A percentile compares a stretch with the other conserved stretches of the same genome.
Evolutionary conservation across 2,329 filamentous ascomycete species (phyloP).

Genomic region (Teratosphaeria gauchensis): DNA sequence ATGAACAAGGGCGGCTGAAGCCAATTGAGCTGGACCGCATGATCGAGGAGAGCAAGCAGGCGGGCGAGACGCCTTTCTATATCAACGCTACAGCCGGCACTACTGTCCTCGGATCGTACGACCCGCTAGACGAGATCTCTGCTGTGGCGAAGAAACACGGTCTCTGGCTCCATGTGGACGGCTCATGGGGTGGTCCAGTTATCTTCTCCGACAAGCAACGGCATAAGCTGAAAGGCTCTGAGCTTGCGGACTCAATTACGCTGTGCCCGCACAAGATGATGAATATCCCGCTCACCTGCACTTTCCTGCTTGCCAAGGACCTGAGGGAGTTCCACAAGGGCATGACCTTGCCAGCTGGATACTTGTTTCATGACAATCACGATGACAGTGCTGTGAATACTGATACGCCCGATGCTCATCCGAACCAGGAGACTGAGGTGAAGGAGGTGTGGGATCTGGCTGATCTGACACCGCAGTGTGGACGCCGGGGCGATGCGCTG

Average conservation of each 20-base stretch:
- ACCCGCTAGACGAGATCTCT: conserved; percentile 63
- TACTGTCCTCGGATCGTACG: conserved; percentile 83
- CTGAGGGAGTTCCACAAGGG: conserved; percentile 67
- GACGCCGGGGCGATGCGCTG: conserved; percentile 71
- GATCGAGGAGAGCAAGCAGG: conserved; percentile 50
- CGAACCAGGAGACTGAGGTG: conserved; percentile 23
- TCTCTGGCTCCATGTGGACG: conserved; percentile 91
- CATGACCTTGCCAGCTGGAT: conserved; percentile 79
- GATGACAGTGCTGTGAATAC: conserved; percentile 13
- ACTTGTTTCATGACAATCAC: conserved; percentile 39
- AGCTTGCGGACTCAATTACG: conserved; percentile 71
- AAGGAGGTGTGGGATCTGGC: conserved; percentile 76
- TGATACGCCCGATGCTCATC: conserved; percentile 9
- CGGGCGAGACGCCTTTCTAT: conserved; percentile 78
- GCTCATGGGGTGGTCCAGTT: conserved; percentile 78
- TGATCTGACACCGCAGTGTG: conserved; percentile 88
- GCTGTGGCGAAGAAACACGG: conserved; percentile 59
- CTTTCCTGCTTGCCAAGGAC: conserved; percentile 74
- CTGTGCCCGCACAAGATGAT: conserved; percentile 98
- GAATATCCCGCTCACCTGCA: conserved; percentile 80
- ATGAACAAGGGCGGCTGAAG: conserved; percentile 62
- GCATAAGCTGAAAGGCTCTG: conserved; percentile 57
- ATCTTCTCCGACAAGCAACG: conserved; percentile 60
- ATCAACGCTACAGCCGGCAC: conserved; percentile 94
- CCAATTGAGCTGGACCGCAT: conserved; percentile 53